Conservation (phyloP, 2,329 filamentous ascomycete genomes). For the Xylaria sp. region DNA sequence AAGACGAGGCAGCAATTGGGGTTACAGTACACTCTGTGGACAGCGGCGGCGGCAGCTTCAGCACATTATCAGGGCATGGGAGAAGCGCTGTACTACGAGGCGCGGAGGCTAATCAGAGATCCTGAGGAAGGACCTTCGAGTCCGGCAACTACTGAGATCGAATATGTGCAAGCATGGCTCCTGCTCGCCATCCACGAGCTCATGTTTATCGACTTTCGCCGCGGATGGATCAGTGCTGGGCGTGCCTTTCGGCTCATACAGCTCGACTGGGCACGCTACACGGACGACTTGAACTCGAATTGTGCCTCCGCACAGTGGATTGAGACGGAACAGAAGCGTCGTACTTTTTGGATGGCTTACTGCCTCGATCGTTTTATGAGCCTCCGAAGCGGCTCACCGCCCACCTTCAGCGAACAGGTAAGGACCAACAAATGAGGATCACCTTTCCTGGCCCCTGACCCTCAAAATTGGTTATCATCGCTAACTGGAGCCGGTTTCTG, state of each 20-base stretch:
- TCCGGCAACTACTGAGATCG: conserved; percentile 28
- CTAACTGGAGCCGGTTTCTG: conserved; percentile 7
- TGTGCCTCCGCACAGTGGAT: conserved; percentile 31
- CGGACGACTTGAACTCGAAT: conserved; percentile 36
- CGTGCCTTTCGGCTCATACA: conserved; percentile 46
- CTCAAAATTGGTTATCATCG: not conserved
- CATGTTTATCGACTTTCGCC: conserved; percentile 42
- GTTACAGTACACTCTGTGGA: conserved; percentile 20
- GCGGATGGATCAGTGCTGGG: conserved; percentile 46
- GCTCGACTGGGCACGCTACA: conserved; percentile 43
- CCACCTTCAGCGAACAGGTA: conserved; percentile 29
- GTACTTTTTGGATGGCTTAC: conserved; percentile 50
- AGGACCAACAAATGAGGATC: not conserved
- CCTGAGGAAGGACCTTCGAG: not conserved
- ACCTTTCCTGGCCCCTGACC: not conserved
- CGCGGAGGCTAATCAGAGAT: conserved; percentile 7
- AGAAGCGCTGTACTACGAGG: conserved; percentile 10
- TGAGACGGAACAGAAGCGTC: conserved; percentile 43
- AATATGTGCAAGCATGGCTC: conserved; percentile 46
- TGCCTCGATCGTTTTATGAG: conserved; percentile 45
- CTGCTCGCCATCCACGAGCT: conserved; percentile 46
- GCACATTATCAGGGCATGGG: conserved; percentile 16
- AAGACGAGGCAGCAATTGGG: conserved; percentile 13
- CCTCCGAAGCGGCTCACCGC: conserved; percentile 34
- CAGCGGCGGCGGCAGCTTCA: conserved; percentile 11